Conservation (phyloP, 768 basidiomycete species). For the Pisolithus orientalis region DNA sequence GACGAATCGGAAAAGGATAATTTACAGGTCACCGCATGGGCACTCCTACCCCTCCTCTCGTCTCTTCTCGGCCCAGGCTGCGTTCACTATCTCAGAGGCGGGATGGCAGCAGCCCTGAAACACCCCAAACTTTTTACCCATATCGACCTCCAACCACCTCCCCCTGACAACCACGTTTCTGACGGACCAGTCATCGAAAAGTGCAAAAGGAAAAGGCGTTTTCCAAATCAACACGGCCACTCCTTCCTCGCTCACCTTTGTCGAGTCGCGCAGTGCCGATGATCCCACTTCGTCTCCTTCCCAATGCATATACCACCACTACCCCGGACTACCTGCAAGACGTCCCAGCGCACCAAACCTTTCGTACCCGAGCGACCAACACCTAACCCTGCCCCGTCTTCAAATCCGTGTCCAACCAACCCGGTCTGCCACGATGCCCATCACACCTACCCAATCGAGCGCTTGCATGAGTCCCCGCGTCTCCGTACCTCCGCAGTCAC, state of each 20-base stretch:
- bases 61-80: slow-evolving; percentile 50
- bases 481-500: slow-evolving; percentile 37
- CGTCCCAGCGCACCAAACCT: slow-evolving; percentile 62
- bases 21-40: slow-evolving; percentile 58
- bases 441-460: slow-evolving; percentile 23
- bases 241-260: slow-evolving; percentile 45
- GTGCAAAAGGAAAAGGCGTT: slow-evolving; percentile 41
- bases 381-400: slow-evolving; percentile 45
- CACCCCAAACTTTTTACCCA: slow-evolving; percentile 50
- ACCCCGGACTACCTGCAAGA: slow-evolving; percentile 41
- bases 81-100: slow-evolving; percentile 68
- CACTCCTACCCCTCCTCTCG: slow-evolving; percentile 55
- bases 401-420: slow-evolving; percentile 54
- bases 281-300: slow-evolving; percentile 39
- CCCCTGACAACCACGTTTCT: slow-evolving; percentile 6
- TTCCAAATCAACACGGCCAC: slow-evolving; percentile 63
- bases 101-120: slow-evolving; percentile 55
- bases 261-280: slow-evolving; percentile 41
- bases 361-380: slow-evolving; percentile 43
- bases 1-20: slow-evolving; percentile 57
- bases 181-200: slow-evolving; percentile 18
- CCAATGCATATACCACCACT: slow-evolving; percentile 45
- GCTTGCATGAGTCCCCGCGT: slow-evolving; percentile 15
- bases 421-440: slow-evolving; percentile 56
- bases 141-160: slow-evolving; percentile 29